phyloP scores from a whole-genome alignment of 1,284 basidiomycete species.

The Malassezia psittaci region DNA sequence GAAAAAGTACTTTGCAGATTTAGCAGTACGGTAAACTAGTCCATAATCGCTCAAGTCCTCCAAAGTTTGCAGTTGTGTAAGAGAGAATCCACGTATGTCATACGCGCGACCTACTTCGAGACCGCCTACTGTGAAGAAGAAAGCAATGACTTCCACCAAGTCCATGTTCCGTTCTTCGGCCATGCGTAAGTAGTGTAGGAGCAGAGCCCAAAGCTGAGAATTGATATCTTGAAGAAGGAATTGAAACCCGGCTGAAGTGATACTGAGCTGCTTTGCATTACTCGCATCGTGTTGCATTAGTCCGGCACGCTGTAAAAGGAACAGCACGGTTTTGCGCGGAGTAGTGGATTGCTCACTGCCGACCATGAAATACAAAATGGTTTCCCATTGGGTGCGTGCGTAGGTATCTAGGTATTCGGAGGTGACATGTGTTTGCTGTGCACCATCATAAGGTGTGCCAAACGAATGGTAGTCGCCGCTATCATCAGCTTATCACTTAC shows the following conservation, averaged over 20 bases:
- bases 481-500: constrained; percentile 52
- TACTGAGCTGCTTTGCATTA: constrained; percentile 50
- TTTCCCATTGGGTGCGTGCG: constrained; percentile 90
- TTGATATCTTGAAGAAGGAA: constrained; percentile 94
- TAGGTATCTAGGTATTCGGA: constrained; percentile 68
- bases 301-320: constrained; percentile 70
- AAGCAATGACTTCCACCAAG: constrained; percentile 81
- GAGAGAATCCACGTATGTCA: constrained; percentile 68
- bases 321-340: constrained; percentile 70
- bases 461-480: constrained; percentile 80
- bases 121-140: constrained; percentile 59
- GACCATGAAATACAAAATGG: constrained; percentile 96
- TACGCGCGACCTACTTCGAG: constrained; percentile 53
- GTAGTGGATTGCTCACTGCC: constrained; percentile 67
- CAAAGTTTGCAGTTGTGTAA: constrained; percentile 73
- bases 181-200: constrained; percentile 64
- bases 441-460: constrained; percentile 63
- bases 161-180: constrained; percentile 55
- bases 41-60: constrained; percentile 90
- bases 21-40: constrained; percentile 61
- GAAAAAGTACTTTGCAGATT: constrained; percentile 59
- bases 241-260: constrained; percentile 92
- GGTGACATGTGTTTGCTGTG: constrained; percentile 48
- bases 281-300: constrained; percentile 56
- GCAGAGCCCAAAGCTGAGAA: constrained; percentile 89